Evolutionary conservation across 352 stramenopile genomes (phyloP), one percentile per base, ranked within the genome.

Genomic region (Aphanomyces invadans): DNA sequence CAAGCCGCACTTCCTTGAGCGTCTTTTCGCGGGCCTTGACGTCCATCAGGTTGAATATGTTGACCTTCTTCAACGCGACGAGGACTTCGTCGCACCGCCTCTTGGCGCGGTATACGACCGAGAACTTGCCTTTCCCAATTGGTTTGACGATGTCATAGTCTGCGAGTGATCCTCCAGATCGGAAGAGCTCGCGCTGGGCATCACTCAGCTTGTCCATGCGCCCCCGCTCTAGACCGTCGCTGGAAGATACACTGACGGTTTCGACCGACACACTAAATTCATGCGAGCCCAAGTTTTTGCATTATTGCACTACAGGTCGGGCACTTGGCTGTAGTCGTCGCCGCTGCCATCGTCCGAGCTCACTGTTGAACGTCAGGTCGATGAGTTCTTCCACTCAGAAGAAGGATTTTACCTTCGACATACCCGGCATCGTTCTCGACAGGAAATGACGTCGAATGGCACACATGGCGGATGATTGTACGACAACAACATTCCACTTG

Each of bases 51-150:
- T 92, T 80, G 70, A 95, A 96, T 64, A 97, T 93, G 46, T 76
- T 79, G 65, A 98, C 96, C 70, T 96, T 92, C 80, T 98, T 98
- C 56, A 98, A 79, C 42, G 93, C 93, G 19, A 97, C 90, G 1
- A 78, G 62, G 66, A 86, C 75, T 4, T 59, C 82, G 61, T 97
- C 86, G 19, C 68, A 45, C 21, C 71, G 76, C n/a, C 81, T 78
- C 56, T 74, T 86, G 26, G 91, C 89, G 60, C 91, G 92, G 73
- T 88, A 96, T 25, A 97, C 91, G 42, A 97, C 77, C 4, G 89
- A 95, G 72, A 97, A 97, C 72, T 97, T 97, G 51, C 90, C 90
- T 65, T 96, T 97, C 32, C 88, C 90, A 39, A 97, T 95, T 25
- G 83, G 87, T 65, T 89, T 87, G n/a, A 90, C 70, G 74, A 92